These are phyloP conservation scores for sweet orange (Citrus sinensis) DNA, from an alignment of 345 rosid genomes.

Conservation along the genomic window DNA sequence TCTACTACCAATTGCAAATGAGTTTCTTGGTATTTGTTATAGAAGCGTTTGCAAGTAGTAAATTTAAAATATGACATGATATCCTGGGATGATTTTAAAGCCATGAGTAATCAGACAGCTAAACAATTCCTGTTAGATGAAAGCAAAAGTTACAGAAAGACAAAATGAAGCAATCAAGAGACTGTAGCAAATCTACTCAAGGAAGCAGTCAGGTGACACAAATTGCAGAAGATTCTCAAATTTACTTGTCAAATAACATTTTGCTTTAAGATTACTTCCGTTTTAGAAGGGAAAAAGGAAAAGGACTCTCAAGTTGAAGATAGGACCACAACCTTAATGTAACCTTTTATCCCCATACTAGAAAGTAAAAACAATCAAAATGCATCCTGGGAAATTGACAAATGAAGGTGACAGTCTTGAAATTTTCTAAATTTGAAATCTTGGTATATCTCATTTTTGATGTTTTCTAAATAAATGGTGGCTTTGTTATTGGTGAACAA, in stretches of 20 bases:
- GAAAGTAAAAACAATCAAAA: background rate
- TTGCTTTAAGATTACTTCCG: background rate
- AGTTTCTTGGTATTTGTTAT: background rate
- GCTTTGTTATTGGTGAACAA: background rate
- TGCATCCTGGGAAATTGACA: background rate
- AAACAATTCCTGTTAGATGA: no score
- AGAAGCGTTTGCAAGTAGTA: background rate
- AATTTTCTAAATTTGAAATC: background rate
- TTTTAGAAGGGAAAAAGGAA: background rate
- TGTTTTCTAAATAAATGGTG: background rate
- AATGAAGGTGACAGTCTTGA: background rate
- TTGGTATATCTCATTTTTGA: background rate
- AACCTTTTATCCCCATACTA: background rate
- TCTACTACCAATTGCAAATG: background rate
- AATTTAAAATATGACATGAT: background rate
- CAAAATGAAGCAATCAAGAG: background rate
- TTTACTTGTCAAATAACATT: background rate
- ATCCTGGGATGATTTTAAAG: background rate
- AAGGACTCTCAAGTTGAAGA: background rate
- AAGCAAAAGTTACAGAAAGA: no score
- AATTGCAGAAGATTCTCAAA: background rate
- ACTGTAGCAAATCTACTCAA: background rate
- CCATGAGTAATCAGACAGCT: no score
- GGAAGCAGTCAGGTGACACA: background rate
- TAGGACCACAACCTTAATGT: conserved; percentile 3